Base-by-base conservation (phyloP, 2,329 filamentous ascomycete genomes). In the Colletotrichum truncatum region DNA sequence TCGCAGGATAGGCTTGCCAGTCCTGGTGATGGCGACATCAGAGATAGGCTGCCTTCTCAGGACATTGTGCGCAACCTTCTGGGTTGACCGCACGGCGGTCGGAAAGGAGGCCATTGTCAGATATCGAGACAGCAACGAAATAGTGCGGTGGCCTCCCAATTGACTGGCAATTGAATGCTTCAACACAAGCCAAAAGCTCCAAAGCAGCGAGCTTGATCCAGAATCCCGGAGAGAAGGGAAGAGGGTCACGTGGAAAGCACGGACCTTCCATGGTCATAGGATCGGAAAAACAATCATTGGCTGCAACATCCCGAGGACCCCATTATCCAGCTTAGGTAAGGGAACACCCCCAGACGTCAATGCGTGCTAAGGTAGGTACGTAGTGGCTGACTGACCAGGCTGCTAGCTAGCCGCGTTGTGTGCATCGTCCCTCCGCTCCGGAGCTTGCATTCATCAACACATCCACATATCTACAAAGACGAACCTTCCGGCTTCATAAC, bases 1-100 rank as follows among this genome's bases (percentile, higher is more conserved):
- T 75, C 94, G 91, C 76, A 98, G 83, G 73, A 98, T 94, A 68
- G 96, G 95, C 85, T 97, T 98, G 80, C 96, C 96, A 64, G 96
- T 99, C 74, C 96, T 88, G 68, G 95, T 97, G 76, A 99, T 97
- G 74, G 92, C 85, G 75, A 99, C 87, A 84, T 99, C 96, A 77
- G 93, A 92, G 71, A 91, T 74, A 68, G 79, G 79, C 77, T 85
- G 84, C 74, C 82, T 83, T 73, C 84, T 81, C 72, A 82, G 74
- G 70, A 83, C 73, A 73, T 80, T 81, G 74, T 79, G 80, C 70
- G 78, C 77, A 70, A 81, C 75, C 74, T 77, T 81, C 72, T 80
- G 80, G 72, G 83, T 81, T 69, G 84, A 82, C 80, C 87, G 86
- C 79, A 82, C 80, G 70, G 85, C 83, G 78, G 83, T 79, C 71